phyloP scores from a whole-genome alignment of 2,329 filamentous ascomycete genomes.

The Blastomyces emzantsi region DNA sequence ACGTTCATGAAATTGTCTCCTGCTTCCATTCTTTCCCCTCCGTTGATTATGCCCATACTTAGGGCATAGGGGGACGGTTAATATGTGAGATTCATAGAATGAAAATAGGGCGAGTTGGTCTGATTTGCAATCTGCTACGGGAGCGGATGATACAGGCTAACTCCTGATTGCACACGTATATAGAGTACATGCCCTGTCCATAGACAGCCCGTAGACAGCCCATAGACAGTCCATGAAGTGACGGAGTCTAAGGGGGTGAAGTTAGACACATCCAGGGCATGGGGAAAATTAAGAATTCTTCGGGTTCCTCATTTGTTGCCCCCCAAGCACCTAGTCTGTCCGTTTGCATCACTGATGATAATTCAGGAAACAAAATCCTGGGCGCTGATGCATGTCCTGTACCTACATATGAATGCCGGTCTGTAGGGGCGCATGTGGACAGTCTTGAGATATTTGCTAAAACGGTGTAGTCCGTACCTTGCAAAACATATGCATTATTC shows the following conservation, averaged over 20 bases:
- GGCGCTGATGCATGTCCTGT: background rate
- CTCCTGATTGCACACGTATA: background rate
- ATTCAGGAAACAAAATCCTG: background rate
- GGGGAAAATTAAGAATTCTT: background rate
- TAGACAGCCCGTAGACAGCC: background rate
- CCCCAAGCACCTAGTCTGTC: background rate
- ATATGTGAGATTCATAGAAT: background rate
- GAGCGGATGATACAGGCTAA: background rate
- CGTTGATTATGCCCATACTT: background rate
- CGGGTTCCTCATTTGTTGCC: background rate
- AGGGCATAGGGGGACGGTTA: background rate
- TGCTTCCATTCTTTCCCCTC: background rate
- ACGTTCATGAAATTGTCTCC: background rate
- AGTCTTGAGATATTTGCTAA: background rate
- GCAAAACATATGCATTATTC: background rate
- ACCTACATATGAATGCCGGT: background rate
- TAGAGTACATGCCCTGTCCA: background rate
- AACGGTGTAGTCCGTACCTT: background rate
- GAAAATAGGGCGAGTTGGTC: constrained; percentile 4
- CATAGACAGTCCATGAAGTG: background rate
- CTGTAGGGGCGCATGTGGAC: background rate
- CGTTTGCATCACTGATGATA: background rate
- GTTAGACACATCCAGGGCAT: background rate
- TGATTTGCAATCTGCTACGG: background rate
- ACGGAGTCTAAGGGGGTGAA: background rate